These are phyloP conservation scores for Talaromyces liani DNA, from an alignment of 495 filamentous ascomycete genomes.

Conservation along the genomic window DNA sequence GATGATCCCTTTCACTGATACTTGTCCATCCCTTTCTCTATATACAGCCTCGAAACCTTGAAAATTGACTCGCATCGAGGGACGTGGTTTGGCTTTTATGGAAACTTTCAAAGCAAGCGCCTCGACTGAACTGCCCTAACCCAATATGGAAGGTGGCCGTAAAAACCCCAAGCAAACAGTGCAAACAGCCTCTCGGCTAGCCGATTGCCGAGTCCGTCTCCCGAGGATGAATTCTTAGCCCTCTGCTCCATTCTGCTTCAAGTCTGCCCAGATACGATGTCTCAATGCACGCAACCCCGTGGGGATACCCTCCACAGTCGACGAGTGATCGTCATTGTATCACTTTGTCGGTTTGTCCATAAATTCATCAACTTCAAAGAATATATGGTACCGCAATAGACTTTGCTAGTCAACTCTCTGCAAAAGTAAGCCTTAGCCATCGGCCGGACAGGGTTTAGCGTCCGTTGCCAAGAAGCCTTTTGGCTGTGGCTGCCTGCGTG, in stretches of 20 bases:
- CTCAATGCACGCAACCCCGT: not conserved
- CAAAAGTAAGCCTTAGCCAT: not conserved
- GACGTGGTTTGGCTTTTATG: too few species aligned
- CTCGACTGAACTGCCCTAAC: too few species aligned
- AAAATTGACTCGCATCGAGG: too few species aligned
- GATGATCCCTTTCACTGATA: too few species aligned
- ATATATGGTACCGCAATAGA: not conserved
- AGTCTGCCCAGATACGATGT: not conserved
- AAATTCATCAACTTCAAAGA: not conserved
- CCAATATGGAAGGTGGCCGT: too few species aligned
- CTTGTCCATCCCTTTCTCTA: too few species aligned
- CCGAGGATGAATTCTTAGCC: not conserved
- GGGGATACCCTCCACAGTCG: not conserved
- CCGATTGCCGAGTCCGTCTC: not conserved
- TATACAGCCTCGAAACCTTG: too few species aligned
- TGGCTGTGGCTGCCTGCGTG: not conserved
- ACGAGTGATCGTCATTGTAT: not conserved
- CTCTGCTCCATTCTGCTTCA: not conserved
- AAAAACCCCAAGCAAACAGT: conserved; percentile 15
- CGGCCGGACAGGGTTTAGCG: not conserved
- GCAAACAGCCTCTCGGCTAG: conserved; percentile 8
- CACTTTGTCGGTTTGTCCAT: not conserved
- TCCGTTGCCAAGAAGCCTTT: not conserved
- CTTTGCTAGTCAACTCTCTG: not conserved
- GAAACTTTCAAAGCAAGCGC: too few species aligned